A percentile compares a stretch with the other conserved stretches of the same genome.
These are phyloP conservation scores for Diplodia corticola DNA, from an alignment of 2,329 filamentous ascomycete genomes.

Conservation along the genomic window DNA sequence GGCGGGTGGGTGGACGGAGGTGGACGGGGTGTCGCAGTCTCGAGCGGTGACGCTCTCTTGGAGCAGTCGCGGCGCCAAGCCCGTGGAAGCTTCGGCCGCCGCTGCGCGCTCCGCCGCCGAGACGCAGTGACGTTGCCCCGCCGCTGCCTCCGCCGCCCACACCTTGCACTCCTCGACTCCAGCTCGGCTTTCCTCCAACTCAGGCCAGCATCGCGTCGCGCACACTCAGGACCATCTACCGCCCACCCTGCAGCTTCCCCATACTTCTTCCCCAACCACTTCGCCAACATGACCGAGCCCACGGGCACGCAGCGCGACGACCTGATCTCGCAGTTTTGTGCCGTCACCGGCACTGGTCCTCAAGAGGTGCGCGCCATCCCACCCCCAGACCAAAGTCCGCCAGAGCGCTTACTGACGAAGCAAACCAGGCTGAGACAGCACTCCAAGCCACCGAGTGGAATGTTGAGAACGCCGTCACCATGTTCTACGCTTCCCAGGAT, in stretches of 20 bases:
- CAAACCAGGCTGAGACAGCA: conserved; percentile 45
- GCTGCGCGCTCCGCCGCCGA: conserved; percentile 4
- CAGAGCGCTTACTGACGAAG: conserved; percentile 5
- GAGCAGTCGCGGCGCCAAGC: neutral
- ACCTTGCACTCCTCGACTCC: neutral
- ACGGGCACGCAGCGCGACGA: conserved; percentile 34
- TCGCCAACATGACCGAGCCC: conserved; percentile 36
- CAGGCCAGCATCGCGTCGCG: neutral
- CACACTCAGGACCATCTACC: neutral
- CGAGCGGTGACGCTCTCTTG: conserved; percentile 1
- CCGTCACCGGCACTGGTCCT: conserved; percentile 37
- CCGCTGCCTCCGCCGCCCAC: conserved; percentile 6
- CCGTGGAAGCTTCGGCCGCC: conserved; percentile 8
- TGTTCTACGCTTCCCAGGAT: conserved; percentile 43
- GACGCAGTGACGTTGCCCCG: conserved; percentile 20
- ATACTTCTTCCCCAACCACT: no score
- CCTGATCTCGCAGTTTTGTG: conserved; percentile 39
- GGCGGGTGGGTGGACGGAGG: neutral
- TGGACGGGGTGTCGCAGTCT: neutral
- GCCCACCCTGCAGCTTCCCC: neutral
- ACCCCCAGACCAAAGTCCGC: neutral
- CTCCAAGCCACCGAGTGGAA: conserved; percentile 48
- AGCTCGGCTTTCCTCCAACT: neutral
- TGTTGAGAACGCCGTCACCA: conserved; percentile 46
- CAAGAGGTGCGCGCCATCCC: conserved; percentile 29